Evolutionary conservation across 441 rosid genomes (phyloP).

Genomic region (Populus hybrid): DNA sequence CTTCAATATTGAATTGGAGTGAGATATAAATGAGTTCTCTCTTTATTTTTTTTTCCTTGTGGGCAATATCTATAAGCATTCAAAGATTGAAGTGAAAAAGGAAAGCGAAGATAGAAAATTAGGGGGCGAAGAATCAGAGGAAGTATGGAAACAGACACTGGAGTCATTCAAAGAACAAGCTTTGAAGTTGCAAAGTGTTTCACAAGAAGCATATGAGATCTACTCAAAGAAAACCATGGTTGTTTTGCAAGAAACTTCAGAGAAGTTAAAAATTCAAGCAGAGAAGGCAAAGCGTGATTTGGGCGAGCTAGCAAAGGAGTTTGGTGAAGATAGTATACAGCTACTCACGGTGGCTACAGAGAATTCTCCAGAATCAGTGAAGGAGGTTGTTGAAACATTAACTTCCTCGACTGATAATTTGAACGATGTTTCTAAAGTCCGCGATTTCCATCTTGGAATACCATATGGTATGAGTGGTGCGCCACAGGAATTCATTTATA

Average conservation of each 20-base stretch:
- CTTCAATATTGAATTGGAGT: not conserved
- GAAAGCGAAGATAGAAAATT: constrained; percentile 34
- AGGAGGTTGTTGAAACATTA: constrained; percentile 66
- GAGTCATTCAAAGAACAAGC: constrained; percentile 74
- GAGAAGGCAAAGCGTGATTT: constrained; percentile 70
- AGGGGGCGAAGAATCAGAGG: constrained; percentile 53
- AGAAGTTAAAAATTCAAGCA: constrained; percentile 70
- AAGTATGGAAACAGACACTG: constrained; percentile 78
- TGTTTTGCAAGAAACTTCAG: constrained; percentile 61
- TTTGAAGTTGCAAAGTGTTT: constrained; percentile 66
- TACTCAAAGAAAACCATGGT: constrained; percentile 62
- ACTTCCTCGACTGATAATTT: constrained; percentile 60
- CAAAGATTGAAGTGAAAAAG: constrained; percentile 60
- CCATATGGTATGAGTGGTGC: constrained; percentile 67
- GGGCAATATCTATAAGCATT: constrained; percentile 37
- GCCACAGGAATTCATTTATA: not conserved
- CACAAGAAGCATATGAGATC: constrained; percentile 68
- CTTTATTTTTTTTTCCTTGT: not conserved
- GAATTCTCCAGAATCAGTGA: constrained; percentile 70
- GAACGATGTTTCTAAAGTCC: constrained; percentile 52
- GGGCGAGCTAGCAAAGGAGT: constrained; percentile 50
- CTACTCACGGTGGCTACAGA: constrained; percentile 63
- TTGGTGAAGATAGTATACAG: constrained; percentile 63
- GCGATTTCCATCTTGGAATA: constrained; percentile 88
- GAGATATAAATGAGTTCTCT: not conserved